Evolutionary conservation across 495 filamentous ascomycete species (phyloP), one percentile per base, ranked within the genome.

Genomic region (Lophium mytilinum): DNA sequence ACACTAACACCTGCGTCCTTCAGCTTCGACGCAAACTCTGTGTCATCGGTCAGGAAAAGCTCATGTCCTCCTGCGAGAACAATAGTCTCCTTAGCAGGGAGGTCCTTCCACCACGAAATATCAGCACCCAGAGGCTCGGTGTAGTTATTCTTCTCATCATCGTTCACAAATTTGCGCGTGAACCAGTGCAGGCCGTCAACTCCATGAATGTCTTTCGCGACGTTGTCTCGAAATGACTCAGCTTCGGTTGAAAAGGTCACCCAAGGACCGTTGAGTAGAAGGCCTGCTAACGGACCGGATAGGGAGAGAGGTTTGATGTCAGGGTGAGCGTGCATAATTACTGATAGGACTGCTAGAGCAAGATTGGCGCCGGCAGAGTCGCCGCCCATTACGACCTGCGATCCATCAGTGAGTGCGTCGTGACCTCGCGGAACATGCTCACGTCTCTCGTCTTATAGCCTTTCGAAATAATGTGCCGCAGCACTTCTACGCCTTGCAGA

Each of bases 321-420:
- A 12, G 51, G 51, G 39, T 43, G 51, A n/a, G 51, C 37, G 42
- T 53, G 51, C 51, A 43, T 15, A 19, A 53, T 21, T 19, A 30
- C 11, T 39, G 53, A 55, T 17, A 55, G 47, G 53, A 55, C 34
- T 48, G 37, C 53, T n/a, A 55, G 39, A 33, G 45, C 45, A 39
- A 55, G 42, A 37, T 55, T 55, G 42, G 40, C 53, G 33, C 53
- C 53, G 18, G 40, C 39, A 11, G 53, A 55, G 47, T 55, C 41
- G 19, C 53, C 53, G 53, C 30, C 53, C 21, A 55, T 39, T 24
- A 55, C 18, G 42, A 55, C 47, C 12, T 18, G 77, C 78, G 63
- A 79, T 68, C 55, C 77, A 41, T 17, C 17, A 14, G 39, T 41
- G 3, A 9, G 39, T 41, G 73, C 36, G 17, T 41, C 39, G 17